phyloP scores from a whole-genome alignment of 1,284 basidiomycete genomes.

The Cutaneotrichosporon mucoides region DNA sequence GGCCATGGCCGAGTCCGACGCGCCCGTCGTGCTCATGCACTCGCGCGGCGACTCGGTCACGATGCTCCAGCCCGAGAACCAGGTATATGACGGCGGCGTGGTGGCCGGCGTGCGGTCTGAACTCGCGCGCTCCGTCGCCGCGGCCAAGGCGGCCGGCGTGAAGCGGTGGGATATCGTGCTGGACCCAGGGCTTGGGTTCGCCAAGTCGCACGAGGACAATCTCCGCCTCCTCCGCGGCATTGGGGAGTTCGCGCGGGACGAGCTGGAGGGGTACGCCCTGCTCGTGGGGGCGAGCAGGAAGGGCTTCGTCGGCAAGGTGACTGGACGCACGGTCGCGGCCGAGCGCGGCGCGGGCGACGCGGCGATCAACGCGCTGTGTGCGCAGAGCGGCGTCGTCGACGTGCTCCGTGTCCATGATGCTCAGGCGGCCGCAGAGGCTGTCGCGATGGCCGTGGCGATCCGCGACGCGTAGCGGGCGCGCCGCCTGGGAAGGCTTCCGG shows the following conservation, averaged over 20 bases:
- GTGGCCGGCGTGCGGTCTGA: constrained; percentile 69
- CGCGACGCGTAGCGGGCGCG: background rate
- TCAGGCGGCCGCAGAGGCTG: constrained; percentile 61
- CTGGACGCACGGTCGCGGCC: constrained; percentile 51
- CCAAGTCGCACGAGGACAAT: constrained; percentile 77
- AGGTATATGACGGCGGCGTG: constrained; percentile 63
- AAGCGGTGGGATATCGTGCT: constrained; percentile 85
- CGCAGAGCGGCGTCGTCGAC: constrained; percentile 64
- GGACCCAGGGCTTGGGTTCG: constrained; percentile 94
- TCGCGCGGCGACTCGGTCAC: constrained; percentile 67
- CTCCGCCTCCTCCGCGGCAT: constrained; percentile 63
- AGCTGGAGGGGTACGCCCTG: constrained; percentile 55
- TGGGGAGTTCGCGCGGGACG: constrained; percentile 51
- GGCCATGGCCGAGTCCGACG: constrained; percentile 59
- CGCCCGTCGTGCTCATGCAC: constrained; percentile 85
- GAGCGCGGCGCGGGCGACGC: constrained; percentile 78
- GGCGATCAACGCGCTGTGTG: constrained; percentile 69
- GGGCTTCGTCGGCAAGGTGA: constrained; percentile 69
- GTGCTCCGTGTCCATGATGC: constrained; percentile 84
- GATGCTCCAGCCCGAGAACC: constrained; percentile 60
- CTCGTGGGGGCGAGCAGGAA: constrained; percentile 80
- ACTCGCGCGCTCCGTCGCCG: constrained; percentile 64
- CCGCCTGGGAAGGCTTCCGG: no score
- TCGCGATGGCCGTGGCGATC: constrained; percentile 56
- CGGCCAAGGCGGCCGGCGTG: constrained; percentile 70